phyloP scores from a whole-genome alignment of 495 filamentous ascomycete genomes.

The Lichenothelia convexa region DNA sequence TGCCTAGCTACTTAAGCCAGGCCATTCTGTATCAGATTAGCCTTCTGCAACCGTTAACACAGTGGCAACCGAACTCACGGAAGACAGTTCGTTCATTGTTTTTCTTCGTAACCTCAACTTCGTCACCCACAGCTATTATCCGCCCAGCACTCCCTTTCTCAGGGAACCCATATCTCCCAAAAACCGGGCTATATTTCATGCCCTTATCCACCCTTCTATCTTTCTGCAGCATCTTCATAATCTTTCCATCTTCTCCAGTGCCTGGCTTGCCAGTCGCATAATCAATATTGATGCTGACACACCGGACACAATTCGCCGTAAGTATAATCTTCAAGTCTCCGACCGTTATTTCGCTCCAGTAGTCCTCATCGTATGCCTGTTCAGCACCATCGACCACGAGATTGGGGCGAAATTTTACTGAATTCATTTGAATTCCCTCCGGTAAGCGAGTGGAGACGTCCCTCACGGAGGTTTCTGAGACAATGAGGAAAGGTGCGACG shows the following conservation, averaged over 20 bases:
- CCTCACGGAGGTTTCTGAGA: slow-evolving; percentile 48
- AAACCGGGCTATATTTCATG: slow-evolving; percentile 57
- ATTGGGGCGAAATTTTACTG: slow-evolving; percentile 74
- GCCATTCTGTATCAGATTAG: slow-evolving; percentile 1
- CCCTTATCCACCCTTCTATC: slow-evolving; percentile 64
- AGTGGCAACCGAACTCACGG: slow-evolving; percentile 27
- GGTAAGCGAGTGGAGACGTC: slow-evolving; percentile 45
- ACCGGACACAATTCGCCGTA: slow-evolving; percentile 68
- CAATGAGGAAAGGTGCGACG: slow-evolving; percentile 55
- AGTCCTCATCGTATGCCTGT: slow-evolving; percentile 65
- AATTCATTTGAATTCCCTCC: slow-evolving; percentile 38
- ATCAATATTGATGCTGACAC: slow-evolving; percentile 57
- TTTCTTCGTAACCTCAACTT: slow-evolving; percentile 39
- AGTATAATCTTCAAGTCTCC: slow-evolving; percentile 31
- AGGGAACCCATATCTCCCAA: slow-evolving; percentile 67
- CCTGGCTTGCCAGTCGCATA: slow-evolving; percentile 53
- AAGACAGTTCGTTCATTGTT: slow-evolving; percentile 41
- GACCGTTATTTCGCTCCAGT: slow-evolving; percentile 47
- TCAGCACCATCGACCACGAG: slow-evolving; percentile 49
- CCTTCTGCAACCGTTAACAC: not conserved
- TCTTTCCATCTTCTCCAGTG: slow-evolving; percentile 39
- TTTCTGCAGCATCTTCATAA: slow-evolving; percentile 60
- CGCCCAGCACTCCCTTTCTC: slow-evolving; percentile 16
- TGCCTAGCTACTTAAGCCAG: slow-evolving; percentile 3
- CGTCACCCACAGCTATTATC: slow-evolving; percentile 48